These are phyloP conservation scores for Forsythia suspensa DNA, from an alignment of 257 asterid genomes.

Conservation along the genomic window DNA sequence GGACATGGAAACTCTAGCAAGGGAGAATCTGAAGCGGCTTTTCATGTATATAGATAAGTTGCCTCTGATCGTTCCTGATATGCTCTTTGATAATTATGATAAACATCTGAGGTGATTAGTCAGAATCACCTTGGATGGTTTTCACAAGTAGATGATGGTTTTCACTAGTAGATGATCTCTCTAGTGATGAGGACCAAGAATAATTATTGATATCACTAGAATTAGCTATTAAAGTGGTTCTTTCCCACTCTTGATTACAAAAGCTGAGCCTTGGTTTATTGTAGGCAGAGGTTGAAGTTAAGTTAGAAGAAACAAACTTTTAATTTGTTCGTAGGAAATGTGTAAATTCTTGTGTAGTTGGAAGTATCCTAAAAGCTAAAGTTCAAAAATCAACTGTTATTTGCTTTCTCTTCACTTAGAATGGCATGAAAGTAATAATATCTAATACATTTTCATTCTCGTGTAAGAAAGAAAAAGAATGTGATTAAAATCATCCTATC, in stretches of 20 bases:
- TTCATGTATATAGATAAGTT: constrained; percentile 84
- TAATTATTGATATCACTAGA: constrained; percentile 9
- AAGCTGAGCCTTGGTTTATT: constrained; percentile 48
- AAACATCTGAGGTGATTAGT: constrained; percentile 65
- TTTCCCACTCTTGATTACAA: constrained; percentile 32
- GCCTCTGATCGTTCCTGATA: constrained; percentile 78
- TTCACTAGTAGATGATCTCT: constrained; percentile 20
- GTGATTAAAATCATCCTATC: neutral
- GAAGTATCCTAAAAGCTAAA: no score
- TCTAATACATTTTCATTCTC: neutral
- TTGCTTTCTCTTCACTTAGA: no score
- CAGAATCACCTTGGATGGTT: constrained; percentile 3
- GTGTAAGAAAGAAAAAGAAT: neutral
- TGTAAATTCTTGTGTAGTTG: constrained; percentile 46
- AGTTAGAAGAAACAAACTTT: constrained; percentile 19
- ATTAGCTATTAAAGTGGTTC: constrained; percentile 32
- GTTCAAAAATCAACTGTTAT: no score
- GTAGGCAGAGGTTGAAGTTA: constrained; percentile 51
- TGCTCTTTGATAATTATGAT: constrained; percentile 71
- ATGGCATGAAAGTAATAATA: neutral
- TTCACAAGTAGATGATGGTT: constrained; percentile 8
- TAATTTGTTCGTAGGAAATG: constrained; percentile 19
- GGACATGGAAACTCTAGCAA: constrained; percentile 64
- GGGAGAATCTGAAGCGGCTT: constrained; percentile 85
- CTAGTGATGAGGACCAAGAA: neutral